phyloP scores from a whole-genome alignment of 1,139 yeast genomes.

The Suhomyces anneliseae region DNA sequence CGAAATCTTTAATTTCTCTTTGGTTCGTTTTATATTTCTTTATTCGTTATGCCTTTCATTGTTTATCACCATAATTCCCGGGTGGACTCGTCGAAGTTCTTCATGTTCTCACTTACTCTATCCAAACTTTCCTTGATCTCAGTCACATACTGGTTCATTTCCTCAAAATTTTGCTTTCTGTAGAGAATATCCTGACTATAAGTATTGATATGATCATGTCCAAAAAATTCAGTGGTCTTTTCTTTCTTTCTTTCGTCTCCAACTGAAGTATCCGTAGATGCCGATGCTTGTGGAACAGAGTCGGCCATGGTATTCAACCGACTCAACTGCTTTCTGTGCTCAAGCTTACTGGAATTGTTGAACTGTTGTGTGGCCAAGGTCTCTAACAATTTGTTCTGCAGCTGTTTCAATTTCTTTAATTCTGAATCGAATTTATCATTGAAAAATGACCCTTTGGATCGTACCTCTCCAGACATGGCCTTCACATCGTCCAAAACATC shows the following conservation, averaged over 20 bases:
- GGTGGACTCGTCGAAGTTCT: conserved; percentile 40
- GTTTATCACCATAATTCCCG: conserved; percentile 33
- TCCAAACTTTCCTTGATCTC: conserved; percentile 36
- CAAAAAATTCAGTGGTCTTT: conserved; percentile 22
- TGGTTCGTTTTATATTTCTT: no score
- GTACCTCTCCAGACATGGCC: conserved; percentile 58
- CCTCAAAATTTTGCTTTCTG: conserved; percentile 39
- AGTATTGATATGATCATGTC: conserved; percentile 13
- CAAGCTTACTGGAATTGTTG: conserved; percentile 11
- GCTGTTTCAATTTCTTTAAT: conserved; percentile 52
- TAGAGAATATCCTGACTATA: conserved; percentile 14
- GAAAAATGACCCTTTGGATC: conserved; percentile 57
- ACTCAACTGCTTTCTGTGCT: conserved; percentile 12
- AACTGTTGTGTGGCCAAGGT: conserved; percentile 50
- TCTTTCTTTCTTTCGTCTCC: conserved; percentile 9
- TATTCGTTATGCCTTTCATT: not conserved
- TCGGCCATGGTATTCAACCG: conserved; percentile 7
- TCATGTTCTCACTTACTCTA: conserved; percentile 42
- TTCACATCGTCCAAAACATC: conserved; percentile 84
- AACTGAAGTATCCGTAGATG: not conserved
- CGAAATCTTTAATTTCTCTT: no score
- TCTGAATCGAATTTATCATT: conserved; percentile 60
- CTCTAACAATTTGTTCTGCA: conserved; percentile 62
- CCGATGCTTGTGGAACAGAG: conserved; percentile 1
- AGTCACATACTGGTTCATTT: conserved; percentile 36